Evolutionary conservation across 768 basidiomycete species (phyloP).

Genomic region (Tephrocybe sp.): DNA sequence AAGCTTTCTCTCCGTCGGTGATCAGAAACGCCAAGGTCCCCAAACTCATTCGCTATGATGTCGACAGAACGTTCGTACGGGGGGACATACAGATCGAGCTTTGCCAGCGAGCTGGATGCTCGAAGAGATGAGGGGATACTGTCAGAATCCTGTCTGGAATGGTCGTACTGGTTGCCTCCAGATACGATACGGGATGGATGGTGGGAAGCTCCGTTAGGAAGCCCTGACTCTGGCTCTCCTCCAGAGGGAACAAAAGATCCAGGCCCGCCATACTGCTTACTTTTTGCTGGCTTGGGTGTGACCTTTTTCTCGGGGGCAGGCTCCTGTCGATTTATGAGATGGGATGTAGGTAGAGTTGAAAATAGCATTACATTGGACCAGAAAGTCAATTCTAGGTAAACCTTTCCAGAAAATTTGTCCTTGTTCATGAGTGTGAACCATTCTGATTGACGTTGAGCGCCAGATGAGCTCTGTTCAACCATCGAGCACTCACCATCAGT

Average conservation of each 20-base stretch:
- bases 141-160: constrained; percentile 45
- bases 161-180: constrained; percentile 32
- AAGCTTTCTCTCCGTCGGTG: constrained; percentile 55
- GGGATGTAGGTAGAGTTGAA: background rate
- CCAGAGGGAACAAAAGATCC: constrained; percentile 69
- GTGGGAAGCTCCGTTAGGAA: constrained; percentile 23
- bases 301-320: constrained; percentile 74
- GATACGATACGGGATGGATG: constrained; percentile 29
- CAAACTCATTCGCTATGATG: constrained; percentile 61
- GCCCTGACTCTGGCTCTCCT: constrained; percentile 30
- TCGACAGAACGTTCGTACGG: constrained; percentile 70
- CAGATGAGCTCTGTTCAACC: constrained; percentile 1
- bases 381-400: constrained; percentile 95
- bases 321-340: constrained; percentile 48
- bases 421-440: constrained; percentile 93
- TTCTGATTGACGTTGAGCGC: constrained; percentile 46
- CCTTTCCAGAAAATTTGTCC: constrained; percentile 92
- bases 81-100: constrained; percentile 70
- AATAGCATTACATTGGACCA: constrained; percentile 82
- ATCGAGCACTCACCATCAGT: constrained; percentile 78
- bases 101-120: constrained; percentile 59
- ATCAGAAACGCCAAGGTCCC: constrained; percentile 59
- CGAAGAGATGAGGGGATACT: constrained; percentile 61
- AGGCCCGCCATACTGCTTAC: constrained; percentile 73
- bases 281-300: constrained; percentile 46